phyloP scores from a whole-genome alignment of 2,329 filamentous ascomycete species.

The Arthrobotrys entomopaga region DNA sequence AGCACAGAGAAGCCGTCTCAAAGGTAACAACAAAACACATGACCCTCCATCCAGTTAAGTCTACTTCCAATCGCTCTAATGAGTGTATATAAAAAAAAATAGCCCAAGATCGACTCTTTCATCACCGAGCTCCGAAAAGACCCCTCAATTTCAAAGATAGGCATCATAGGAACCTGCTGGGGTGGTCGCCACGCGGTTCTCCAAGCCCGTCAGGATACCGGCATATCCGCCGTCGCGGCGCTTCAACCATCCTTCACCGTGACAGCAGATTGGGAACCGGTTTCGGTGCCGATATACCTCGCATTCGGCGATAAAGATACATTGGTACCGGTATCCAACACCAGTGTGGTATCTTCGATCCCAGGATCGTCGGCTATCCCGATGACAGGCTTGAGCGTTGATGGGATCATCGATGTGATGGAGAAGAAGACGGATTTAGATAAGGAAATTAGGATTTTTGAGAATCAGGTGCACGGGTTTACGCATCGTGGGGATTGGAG shows the following conservation, averaged over 20 bases:
- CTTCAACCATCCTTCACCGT: conserved; percentile 42
- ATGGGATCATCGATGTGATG: conserved; percentile 41
- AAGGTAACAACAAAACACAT: conserved; percentile 37
- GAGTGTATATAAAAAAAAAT: background rate
- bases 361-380: conserved; percentile 9
- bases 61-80: background rate
- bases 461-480: conserved; percentile 51
- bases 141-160: conserved; percentile 35
- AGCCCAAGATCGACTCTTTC: conserved; percentile 46
- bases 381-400: conserved; percentile 23
- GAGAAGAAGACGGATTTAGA: conserved; percentile 39
- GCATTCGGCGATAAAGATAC: conserved; percentile 43
- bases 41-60: too few relatives aligned
- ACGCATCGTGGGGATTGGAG: conserved; percentile 51
- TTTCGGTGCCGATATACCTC: conserved; percentile 40
- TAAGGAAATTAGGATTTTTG: conserved; percentile 44
- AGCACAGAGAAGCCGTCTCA: conserved; percentile 43
- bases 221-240: conserved; percentile 38
- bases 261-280: conserved; percentile 25
- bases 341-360: conserved; percentile 2
- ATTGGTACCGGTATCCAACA: conserved; percentile 27
- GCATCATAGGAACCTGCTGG: conserved; percentile 46
- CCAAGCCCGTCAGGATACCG: conserved; percentile 30
- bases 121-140: conserved; percentile 34
- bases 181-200: conserved; percentile 51